Base-by-base conservation (phyloP, 192 early-diverging fungal species). In the Endogone sp. region DNA sequence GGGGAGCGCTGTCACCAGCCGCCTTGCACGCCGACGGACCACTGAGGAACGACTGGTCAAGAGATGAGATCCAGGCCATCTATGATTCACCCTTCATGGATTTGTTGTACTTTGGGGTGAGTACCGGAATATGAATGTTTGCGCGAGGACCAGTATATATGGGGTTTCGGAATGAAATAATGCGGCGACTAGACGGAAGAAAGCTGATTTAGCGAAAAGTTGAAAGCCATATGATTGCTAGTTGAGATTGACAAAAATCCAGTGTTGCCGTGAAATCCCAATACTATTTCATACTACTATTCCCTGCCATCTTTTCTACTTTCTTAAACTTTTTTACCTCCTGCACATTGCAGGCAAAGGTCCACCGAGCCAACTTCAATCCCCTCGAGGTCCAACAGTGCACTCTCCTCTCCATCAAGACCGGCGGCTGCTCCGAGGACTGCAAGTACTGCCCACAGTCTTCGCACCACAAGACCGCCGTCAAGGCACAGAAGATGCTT, bases 381-480 rank as follows among this genome's bases (percentile, higher is more conserved):
- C 81, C 88, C 11, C 75, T 84, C 44, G 85, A 84, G 30, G 90
- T 93, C 23, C 92, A 93, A 80, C 90, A 91, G 72, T 92, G 89
- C 75, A 93, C 92, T 9, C 79, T 93, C 3, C 67, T 92, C 56
- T 86, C 83, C 63, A 93, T 93, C 81, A 93, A 93, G 79, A 92
- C 92, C 23, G 92, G 92, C 62, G 92, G 92, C 25, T 93, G 92
- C 71, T 82, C 85, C 16, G 92, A 93, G 74, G 92, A 93, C 76
- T 93, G 92, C 77, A 83, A 90, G 58, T 93, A 93, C 75, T 90
- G 89, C 75, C 90, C 90, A 9, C 92, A 93, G 69, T 93, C 92
- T 21, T 91, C 90, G 22, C 74, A 77, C 54, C 86, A 93, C 77
- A 84, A 85, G 56, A 93, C 92, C 20, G 67, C 54, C 10, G 89